These are phyloP conservation scores for Capronia epimyces DNA, from an alignment of 2,329 filamentous ascomycete genomes.

Conservation along the genomic window DNA sequence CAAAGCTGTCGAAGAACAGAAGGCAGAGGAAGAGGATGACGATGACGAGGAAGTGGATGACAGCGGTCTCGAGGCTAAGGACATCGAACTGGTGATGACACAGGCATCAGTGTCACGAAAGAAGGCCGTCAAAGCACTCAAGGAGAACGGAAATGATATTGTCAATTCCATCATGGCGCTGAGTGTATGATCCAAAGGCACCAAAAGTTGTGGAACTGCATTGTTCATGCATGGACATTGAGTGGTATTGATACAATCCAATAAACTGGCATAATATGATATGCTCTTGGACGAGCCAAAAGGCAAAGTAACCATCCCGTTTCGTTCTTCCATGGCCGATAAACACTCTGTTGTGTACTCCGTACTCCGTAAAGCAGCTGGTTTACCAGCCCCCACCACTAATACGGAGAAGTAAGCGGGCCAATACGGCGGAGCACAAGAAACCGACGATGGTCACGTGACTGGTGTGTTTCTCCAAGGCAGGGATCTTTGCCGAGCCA, in stretches of 20 bases:
- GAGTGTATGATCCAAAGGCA: conserved; percentile 56
- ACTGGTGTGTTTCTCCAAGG: not conserved
- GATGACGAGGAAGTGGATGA: conserved; percentile 95
- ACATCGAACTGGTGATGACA: conserved; percentile 98
- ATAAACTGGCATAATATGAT: not conserved
- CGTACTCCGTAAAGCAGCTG: too few relatives aligned
- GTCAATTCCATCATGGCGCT: conserved; percentile 99
- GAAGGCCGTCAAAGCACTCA: conserved; percentile 94
- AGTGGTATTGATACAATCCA: conserved; percentile 1
- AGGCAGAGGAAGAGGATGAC: conserved; percentile 76
- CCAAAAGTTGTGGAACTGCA: conserved; percentile 18
- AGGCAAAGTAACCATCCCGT: not conserved
- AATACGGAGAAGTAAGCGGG: not conserved
- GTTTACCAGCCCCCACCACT: too few relatives aligned
- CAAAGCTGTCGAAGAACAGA: conserved; percentile 54
- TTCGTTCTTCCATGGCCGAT: not conserved
- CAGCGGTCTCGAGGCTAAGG: conserved; percentile 92
- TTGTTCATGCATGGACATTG: not conserved
- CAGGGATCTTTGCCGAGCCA: conserved; percentile 12
- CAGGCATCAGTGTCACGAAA: conserved; percentile 95
- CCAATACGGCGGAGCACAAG: not conserved
- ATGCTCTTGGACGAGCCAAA: not conserved
- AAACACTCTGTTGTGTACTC: too few relatives aligned
- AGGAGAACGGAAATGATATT: conserved; percentile 99
- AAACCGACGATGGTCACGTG: conserved; percentile 11